These are phyloP conservation scores for Calonectria hawksworthii DNA, from an alignment of 2,329 filamentous ascomycete species.

Conservation along the genomic window DNA sequence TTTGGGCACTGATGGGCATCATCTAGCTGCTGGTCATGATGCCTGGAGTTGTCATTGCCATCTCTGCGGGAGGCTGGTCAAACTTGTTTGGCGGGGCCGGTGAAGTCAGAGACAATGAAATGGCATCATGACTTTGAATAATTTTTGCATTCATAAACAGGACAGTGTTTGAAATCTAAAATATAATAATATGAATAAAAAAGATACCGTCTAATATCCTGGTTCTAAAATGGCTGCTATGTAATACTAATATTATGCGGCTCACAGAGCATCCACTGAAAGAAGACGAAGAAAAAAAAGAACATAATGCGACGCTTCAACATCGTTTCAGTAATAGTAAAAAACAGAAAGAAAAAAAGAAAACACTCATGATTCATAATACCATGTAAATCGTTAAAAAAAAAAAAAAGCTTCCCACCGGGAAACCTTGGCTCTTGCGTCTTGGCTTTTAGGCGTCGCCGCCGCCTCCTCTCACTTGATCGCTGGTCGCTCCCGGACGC, in stretches of 20 bases:
- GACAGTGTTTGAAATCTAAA: not conserved
- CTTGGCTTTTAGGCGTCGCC: not conserved
- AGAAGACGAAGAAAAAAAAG: not conserved
- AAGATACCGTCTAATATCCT: not conserved
- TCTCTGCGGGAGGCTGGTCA: not conserved
- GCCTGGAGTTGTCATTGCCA: constrained; percentile 7
- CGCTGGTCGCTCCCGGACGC: not conserved
- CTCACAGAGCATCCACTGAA: not conserved
- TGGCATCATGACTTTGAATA: not conserved
- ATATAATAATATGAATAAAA: not conserved
- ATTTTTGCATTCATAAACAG: too few relatives aligned
- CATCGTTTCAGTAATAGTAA: not conserved
- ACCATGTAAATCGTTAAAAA: constrained; percentile 31
- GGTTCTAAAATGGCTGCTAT: not conserved
- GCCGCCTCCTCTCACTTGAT: not conserved
- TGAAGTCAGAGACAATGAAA: not conserved
- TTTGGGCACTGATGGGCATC: constrained; percentile 14
- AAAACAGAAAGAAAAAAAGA: not conserved
- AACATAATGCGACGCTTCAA: not conserved
- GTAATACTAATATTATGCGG: not conserved
- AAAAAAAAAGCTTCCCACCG: not conserved
- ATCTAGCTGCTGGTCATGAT: constrained; percentile 10
- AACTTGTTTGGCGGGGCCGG: not conserved
- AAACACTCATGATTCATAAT: constrained; percentile 25
- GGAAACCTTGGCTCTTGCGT: not conserved